Evolutionary conservation across 495 filamentous ascomycete genomes (phyloP).

Genomic region (Pseudevernia furfuracea): DNA sequence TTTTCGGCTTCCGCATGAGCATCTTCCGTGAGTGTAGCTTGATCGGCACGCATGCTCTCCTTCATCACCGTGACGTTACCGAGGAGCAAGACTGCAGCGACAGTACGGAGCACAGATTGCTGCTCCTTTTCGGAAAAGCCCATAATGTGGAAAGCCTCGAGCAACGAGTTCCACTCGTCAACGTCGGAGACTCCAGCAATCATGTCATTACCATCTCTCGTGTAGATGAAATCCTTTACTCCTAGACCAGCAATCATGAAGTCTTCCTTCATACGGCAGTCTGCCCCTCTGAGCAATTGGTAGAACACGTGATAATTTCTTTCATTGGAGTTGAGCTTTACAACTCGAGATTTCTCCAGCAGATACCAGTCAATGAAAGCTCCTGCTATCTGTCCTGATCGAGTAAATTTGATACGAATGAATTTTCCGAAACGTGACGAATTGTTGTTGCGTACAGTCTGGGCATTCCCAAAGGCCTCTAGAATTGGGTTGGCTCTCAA

Average conservation of each 20-base stretch:
- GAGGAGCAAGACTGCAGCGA: constrained; percentile 86
- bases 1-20: constrained; percentile 62
- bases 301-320: constrained; percentile 98
- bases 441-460: constrained; percentile 97
- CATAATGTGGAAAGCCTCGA: constrained; percentile 94
- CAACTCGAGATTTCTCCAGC: constrained; percentile 91
- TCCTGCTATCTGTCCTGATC: constrained; percentile 84
- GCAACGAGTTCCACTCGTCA: constrained; percentile 81
- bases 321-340: constrained; percentile 76
- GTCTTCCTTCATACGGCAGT: constrained; percentile 59
- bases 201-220: constrained; percentile 76
- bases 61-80: constrained; percentile 85
- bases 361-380: constrained; percentile 99
- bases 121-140: constrained; percentile 86
- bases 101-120: constrained; percentile 68
- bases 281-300: constrained; percentile 81
- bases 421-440: constrained; percentile 99
- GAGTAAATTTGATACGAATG: constrained; percentile 92
- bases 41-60: constrained; percentile 83
- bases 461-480: constrained; percentile 96
- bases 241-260: constrained; percentile 65
- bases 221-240: constrained; percentile 86
- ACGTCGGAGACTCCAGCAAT: constrained; percentile 86
- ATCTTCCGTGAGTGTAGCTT: constrained; percentile 72
- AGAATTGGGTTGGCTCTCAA: constrained; percentile 94